A percentile compares a stretch with the other conserved stretches of the same genome.
Evolutionary conservation across 192 early-diverging fungal genomes (phyloP).

Genomic region (Backusella morwellensis): DNA sequence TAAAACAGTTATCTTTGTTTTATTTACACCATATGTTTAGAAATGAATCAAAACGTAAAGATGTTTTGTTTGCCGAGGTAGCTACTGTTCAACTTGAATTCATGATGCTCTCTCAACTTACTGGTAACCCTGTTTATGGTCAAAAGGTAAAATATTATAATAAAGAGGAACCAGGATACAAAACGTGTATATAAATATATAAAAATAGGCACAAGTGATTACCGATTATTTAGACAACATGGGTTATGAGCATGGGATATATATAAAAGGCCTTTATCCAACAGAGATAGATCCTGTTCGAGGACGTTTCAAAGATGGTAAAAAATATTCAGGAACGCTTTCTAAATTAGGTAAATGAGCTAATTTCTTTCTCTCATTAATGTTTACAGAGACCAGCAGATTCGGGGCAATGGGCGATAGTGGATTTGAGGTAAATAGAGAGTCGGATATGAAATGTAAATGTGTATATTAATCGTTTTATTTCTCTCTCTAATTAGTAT

Average conservation of each 20-base stretch:
- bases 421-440: conserved; percentile 52
- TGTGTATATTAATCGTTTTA: background rate
- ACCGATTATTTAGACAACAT: conserved; percentile 26
- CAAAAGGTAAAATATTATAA: conserved; percentile 39
- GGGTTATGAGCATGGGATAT: conserved; percentile 22
- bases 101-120: conserved; percentile 72
- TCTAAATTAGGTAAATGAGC: conserved; percentile 45
- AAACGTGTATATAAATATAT: conserved; percentile 3
- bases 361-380: conserved; percentile 38
- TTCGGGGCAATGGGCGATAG: conserved; percentile 56
- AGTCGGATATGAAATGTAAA: background rate
- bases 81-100: conserved; percentile 75
- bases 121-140: conserved; percentile 65
- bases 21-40: background rate
- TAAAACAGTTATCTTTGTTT: background rate
- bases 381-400: background rate
- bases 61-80: conserved; percentile 16
- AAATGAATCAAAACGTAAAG: background rate
- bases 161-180: background rate
- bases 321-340: conserved; percentile 16
- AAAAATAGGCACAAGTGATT: conserved; percentile 28
- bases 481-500: conserved; percentile 33
- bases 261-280: conserved; percentile 65
- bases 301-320: conserved; percentile 30
- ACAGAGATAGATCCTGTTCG: conserved; percentile 41